Conservation (phyloP, 495 filamentous ascomycete species). For the Annulohypoxylon stygium region DNA sequence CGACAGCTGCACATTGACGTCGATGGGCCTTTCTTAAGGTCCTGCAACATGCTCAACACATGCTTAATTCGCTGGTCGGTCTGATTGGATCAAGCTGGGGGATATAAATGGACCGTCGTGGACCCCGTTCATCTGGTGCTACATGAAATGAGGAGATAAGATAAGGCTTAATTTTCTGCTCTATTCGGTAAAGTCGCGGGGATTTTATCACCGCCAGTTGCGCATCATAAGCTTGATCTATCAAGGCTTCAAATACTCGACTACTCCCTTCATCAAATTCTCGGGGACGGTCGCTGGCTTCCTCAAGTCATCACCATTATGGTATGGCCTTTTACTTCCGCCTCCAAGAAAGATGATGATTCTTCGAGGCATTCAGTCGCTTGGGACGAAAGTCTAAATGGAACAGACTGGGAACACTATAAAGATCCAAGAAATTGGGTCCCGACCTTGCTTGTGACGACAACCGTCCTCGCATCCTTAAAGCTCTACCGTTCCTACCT, state of each 20-base stretch:
- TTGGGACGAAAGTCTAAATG: conserved; percentile 66
- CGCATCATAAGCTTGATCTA: background rate
- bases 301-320: conserved; percentile 32
- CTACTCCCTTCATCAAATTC: background rate
- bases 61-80: background rate
- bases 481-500: conserved; percentile 80
- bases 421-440: conserved; percentile 74
- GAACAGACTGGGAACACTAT: conserved; percentile 75
- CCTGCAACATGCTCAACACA: conserved; percentile 17
- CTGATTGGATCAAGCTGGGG: background rate
- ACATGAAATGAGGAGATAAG: conserved; percentile 27
- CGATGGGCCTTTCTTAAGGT: conserved; percentile 25
- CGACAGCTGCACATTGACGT: conserved; percentile 40
- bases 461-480: conserved; percentile 69
- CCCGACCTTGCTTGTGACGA: conserved; percentile 76
- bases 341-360: conserved; percentile 40
- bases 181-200: conserved; percentile 32
- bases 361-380: conserved; percentile 54
- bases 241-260: conserved; percentile 17
- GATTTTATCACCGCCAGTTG: conserved; percentile 19
- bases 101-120: background rate
- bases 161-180: conserved; percentile 31
- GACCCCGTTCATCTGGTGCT: background rate
- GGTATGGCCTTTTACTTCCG: conserved; percentile 46
- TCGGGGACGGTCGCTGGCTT: conserved; percentile 21